Percentiles rank a stretch among this genome's conserved stretches.
These are phyloP conservation scores for Trichoderma sp. DNA, from an alignment of 2,329 filamentous ascomycete genomes.

Conservation along the genomic window DNA sequence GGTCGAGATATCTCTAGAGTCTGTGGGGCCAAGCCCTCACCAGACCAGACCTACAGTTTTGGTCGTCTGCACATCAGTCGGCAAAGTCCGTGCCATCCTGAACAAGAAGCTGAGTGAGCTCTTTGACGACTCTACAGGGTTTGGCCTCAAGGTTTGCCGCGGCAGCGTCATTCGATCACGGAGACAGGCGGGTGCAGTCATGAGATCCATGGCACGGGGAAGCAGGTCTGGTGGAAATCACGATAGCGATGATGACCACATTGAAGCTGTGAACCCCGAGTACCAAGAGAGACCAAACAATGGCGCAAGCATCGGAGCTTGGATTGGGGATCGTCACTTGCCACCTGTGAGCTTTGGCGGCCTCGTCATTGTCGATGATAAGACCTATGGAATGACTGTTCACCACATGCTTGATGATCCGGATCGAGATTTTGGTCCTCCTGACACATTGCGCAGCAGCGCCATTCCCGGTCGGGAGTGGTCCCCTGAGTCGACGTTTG, in stretches of 20 bases:
- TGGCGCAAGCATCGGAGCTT: slow-evolving; percentile 90
- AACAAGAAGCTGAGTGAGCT: slow-evolving; percentile 63
- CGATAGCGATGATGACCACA: slow-evolving; percentile 38
- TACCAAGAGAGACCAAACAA: slow-evolving; percentile 78
- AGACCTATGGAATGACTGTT: slow-evolving; percentile 90
- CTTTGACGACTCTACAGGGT: slow-evolving; percentile 61
- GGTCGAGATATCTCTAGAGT: slow-evolving; percentile 73
- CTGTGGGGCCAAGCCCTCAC: slow-evolving; percentile 65
- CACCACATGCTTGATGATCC: slow-evolving; percentile 90
- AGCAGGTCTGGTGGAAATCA: neutral
- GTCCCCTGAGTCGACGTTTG: slow-evolving; percentile 41
- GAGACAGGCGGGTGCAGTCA: slow-evolving; percentile 36
- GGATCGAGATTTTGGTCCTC: slow-evolving; percentile 41
- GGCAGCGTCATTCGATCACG: slow-evolving; percentile 65
- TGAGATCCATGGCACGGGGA: slow-evolving; percentile 32
- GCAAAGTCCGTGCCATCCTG: slow-evolving; percentile 68
- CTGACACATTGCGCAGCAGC: slow-evolving; percentile 38
- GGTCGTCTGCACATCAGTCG: slow-evolving; percentile 72
- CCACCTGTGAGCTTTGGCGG: slow-evolving; percentile 91
- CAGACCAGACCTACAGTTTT: slow-evolving; percentile 70
- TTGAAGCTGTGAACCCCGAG: slow-evolving; percentile 61
- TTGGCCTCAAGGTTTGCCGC: slow-evolving; percentile 68
- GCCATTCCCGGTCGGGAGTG: slow-evolving; percentile 40
- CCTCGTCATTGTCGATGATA: slow-evolving; percentile 77
- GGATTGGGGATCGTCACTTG: slow-evolving; percentile 78